Evolutionary conservation across 2,329 filamentous ascomycete species (phyloP).

Genomic region (Cryphonectria carpinicola): DNA sequence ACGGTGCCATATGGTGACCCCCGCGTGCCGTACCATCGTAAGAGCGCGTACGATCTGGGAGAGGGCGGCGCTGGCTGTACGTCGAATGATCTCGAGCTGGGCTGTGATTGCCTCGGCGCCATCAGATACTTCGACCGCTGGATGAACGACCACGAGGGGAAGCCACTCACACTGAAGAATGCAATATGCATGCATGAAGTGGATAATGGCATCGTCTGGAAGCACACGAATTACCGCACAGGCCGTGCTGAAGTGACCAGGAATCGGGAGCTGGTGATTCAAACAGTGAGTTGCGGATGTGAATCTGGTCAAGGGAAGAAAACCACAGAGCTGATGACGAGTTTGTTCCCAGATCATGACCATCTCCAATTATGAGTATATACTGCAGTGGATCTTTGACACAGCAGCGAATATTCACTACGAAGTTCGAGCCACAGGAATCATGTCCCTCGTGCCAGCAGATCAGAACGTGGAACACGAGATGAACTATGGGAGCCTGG

Average conservation of each 20-base stretch:
- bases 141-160: constrained; percentile 53
- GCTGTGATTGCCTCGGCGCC: constrained; percentile 22
- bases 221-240: constrained; percentile 59
- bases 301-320: constrained; percentile 8
- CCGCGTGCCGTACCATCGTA: constrained; percentile 16
- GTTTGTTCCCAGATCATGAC: constrained; percentile 53
- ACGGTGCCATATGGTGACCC: constrained; percentile 56
- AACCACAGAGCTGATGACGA: neutral
- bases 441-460: constrained; percentile 51
- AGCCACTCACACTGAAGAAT: constrained; percentile 49
- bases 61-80: constrained; percentile 20
- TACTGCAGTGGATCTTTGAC: constrained; percentile 47
- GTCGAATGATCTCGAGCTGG: constrained; percentile 17
- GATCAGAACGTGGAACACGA: constrained; percentile 39
- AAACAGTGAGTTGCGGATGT: constrained; percentile 45
- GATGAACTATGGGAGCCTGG: constrained; percentile 40
- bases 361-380: constrained; percentile 61
- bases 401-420: constrained; percentile 46
- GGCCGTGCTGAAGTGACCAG: constrained; percentile 54
- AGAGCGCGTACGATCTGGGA: constrained; percentile 20
- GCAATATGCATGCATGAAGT: constrained; percentile 61
- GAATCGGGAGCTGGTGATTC: constrained; percentile 55
- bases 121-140: constrained; percentile 60
- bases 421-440: constrained; percentile 38
- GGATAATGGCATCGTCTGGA: constrained; percentile 62